These are phyloP conservation scores for Pistacia vera DNA, from an alignment of 345 rosid species.

Conservation along the genomic window DNA sequence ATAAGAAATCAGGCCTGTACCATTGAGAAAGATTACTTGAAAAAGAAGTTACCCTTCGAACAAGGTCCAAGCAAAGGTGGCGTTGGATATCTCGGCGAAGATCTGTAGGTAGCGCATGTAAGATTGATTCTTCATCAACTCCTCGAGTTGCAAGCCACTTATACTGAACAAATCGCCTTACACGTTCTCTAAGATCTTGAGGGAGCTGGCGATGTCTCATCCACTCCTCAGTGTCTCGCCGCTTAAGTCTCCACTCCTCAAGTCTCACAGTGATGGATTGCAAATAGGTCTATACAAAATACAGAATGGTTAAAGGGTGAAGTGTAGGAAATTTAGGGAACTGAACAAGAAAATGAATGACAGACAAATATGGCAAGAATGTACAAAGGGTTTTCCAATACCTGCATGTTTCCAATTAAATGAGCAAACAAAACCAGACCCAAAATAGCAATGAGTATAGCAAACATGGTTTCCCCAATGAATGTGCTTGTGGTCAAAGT, in stretches of 20 bases:
- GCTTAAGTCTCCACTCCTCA: slow-evolving; percentile 65
- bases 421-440: slow-evolving; percentile 55
- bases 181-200: slow-evolving; percentile 40
- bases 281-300: slow-evolving; percentile 45
- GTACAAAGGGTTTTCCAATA: slow-evolving; percentile 4
- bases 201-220: slow-evolving; percentile 63
- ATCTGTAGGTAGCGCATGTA: slow-evolving; percentile 46
- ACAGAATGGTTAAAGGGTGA: not conserved
- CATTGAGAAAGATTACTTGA: not conserved
- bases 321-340: not conserved
- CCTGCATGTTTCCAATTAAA: slow-evolving; percentile 67
- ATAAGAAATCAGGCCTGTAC: no score
- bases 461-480: slow-evolving; percentile 49
- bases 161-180: slow-evolving; percentile 47
- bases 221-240: slow-evolving; percentile 62
- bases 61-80: slow-evolving; percentile 59
- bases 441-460: slow-evolving; percentile 45
- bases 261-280: slow-evolving; percentile 58
- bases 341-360: not conserved
- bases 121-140: slow-evolving; percentile 52
- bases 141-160: slow-evolving; percentile 63
- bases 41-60: slow-evolving; percentile 45
- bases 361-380: not conserved
- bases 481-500: slow-evolving; percentile 42
- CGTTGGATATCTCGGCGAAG: slow-evolving; percentile 55